Conservation (phyloP, 2,329 filamentous ascomycete genomes). For the Ceratocystis colombiana region DNA sequence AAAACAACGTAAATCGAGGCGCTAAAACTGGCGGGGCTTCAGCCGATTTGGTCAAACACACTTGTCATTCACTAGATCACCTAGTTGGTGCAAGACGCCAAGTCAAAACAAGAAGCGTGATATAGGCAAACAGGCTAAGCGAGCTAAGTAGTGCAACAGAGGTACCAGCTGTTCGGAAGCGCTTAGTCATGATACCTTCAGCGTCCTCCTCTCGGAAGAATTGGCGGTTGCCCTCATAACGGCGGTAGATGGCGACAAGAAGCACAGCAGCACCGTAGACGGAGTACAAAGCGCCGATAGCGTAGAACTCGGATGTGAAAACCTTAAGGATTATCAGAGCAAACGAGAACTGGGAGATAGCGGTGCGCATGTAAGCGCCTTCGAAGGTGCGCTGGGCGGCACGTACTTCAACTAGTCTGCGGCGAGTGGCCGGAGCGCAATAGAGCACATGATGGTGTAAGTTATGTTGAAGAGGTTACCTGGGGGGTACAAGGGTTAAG, state of each 20-base stretch:
- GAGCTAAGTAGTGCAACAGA: slow-evolving; percentile 49
- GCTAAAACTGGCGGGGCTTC: too few species aligned
- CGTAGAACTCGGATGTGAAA: slow-evolving; percentile 93
- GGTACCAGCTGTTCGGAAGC: slow-evolving; percentile 55
- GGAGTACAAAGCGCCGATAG: slow-evolving; percentile 90
- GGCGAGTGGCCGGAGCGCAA: too few species aligned
- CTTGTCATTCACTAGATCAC: not conserved
- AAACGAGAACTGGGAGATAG: slow-evolving; percentile 90
- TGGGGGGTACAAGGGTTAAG: not conserved
- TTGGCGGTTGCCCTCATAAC: slow-evolving; percentile 85
- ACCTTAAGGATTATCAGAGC: slow-evolving; percentile 90
- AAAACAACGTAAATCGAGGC: too few species aligned
- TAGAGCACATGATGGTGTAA: too few species aligned
- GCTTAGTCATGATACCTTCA: slow-evolving; percentile 36
- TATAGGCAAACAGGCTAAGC: slow-evolving; percentile 49
- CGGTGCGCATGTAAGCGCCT: slow-evolving; percentile 90
- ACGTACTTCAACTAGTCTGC: slow-evolving; percentile 76
- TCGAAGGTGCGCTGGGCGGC: slow-evolving; percentile 95
- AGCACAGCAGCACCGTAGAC: slow-evolving; percentile 80
- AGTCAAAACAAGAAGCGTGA: slow-evolving; percentile 47
- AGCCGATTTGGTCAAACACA: too few species aligned
- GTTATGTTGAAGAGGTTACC: too few species aligned
- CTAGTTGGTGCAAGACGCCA: slow-evolving; percentile 31
- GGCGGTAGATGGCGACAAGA: slow-evolving; percentile 70
- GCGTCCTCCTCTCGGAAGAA: slow-evolving; percentile 56